Evolutionary conservation across 192 early-diverging fungal species (phyloP).

Genomic region (Rhizophagus sp.): DNA sequence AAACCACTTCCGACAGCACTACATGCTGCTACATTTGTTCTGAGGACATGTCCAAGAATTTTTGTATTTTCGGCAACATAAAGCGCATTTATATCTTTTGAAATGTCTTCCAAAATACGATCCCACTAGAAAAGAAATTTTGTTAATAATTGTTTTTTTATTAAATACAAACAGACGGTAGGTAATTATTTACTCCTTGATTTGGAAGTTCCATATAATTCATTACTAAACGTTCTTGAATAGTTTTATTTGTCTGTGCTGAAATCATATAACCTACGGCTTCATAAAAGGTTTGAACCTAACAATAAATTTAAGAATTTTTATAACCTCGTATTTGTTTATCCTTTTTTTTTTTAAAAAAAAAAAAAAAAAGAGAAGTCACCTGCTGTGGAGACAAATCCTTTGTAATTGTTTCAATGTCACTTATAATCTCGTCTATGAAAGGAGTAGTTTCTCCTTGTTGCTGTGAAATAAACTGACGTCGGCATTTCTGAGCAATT

Average conservation of each 20-base stretch:
- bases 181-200: conserved; percentile 53
- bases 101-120: conserved; percentile 70
- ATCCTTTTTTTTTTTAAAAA: no score
- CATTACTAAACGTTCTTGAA: conserved; percentile 81
- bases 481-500: conserved; percentile 95
- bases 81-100: conserved; percentile 64
- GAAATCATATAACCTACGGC: conserved; percentile 98
- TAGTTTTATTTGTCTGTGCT: conserved; percentile 77
- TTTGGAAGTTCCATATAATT: conserved; percentile 92
- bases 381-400: conserved; percentile 90
- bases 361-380: neutral
- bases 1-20: conserved; percentile 85
- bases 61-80: conserved; percentile 85
- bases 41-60: conserved; percentile 88
- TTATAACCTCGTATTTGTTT: neutral
- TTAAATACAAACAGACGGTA: neutral
- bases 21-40: conserved; percentile 94
- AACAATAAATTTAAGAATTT: neutral
- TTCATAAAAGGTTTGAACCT: conserved; percentile 98
- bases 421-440: conserved; percentile 94
- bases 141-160: neutral
- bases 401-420: conserved; percentile 79
- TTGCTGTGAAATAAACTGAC: conserved; percentile 95
- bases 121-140: conserved; percentile 65
- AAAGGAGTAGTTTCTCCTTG: conserved; percentile 85